Evolutionary conservation across 1,139 yeast genomes (phyloP), one percentile per base, ranked within the genome.

Genomic region (Scheffersomyces insectosa): DNA sequence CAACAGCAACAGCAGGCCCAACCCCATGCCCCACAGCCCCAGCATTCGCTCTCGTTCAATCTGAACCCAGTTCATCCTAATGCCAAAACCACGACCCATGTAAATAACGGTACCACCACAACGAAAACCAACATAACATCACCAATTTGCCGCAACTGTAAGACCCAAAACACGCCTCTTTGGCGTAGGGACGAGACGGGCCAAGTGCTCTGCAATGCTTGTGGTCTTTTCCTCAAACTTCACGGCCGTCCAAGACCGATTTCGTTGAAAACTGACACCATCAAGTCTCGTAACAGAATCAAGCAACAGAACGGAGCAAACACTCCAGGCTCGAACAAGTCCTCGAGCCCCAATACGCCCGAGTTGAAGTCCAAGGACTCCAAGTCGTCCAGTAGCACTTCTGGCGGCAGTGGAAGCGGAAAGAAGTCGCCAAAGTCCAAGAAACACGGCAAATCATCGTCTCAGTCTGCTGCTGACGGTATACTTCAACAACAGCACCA

Each of bases 151-250:
- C 88, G 86, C 54, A 91, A 91, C 63, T 91, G 98, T 68, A 80
- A 85, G 55, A 91, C 98, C 5, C 87, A 88, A 47, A 90, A 93
- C 1, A 91, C 98, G 1, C 98, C 98, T 1, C 71, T 91, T 25
- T 91, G 98, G 98, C 77, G 98, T 64, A 75, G 97, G 54, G 96
- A 90, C 64, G 97, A 90, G 60, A 80, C 87, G 13, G 98, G 98
- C 12, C 95, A 88, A 53, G 96, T 89, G 12, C 75, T 91, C 41
- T 91, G 98, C 63, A 91, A 91, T 68, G 98, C 98, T 4, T 91
- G 97, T 69, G 98, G 98, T 0, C 73, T 91, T 42, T 91, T 91
- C 59, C 70, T 91, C 49, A 91, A 91, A 66, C 75, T 91, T 35
- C 98, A 91, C 60, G 97, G 97, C 20, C 79, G 96, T 43, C 88